Base-by-base conservation (phyloP, 2,329 filamentous ascomycete genomes). In the Samsoniella hepiali region DNA sequence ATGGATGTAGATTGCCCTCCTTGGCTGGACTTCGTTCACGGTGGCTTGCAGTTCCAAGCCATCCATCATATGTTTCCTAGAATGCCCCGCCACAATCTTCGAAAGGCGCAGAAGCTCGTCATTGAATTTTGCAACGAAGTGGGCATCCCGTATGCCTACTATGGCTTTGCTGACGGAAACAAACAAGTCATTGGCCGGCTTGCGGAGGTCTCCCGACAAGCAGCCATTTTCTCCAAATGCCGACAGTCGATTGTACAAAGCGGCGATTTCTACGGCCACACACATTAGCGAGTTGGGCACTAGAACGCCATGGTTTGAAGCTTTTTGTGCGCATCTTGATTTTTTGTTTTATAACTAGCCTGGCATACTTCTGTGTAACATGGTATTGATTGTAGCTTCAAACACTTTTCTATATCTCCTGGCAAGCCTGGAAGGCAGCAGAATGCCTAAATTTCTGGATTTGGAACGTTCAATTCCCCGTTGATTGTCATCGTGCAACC, bases 1-100 rank as follows among this genome's bases (percentile, higher is more conserved):
- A 96, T 97, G 92, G 92, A 96, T 67, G 88, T 96, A 29, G 91
- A 95, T 72, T 96, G 92, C 72, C 91, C 92, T 0, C 81, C 84
- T 13, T 96, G 93, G 92, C 81, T 96, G 13, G 92, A 96, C 72
- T 96, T 93, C 72, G 85, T 96, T 75, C 92, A 96, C 69, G 92
- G 92, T 29, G 93, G 92, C 4, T 79, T 96, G 66, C 93, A 96
- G 74, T 96, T 96, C 75, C 92, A 96, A 75, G 91, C 89, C 8
- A 88, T 96, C 58, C 92, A 96, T 72, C 92, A 96, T 72, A 78
- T 96, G 29, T 96, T 88, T 72, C 92, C 92, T 1, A 85, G 92
- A 11, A 87, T 96, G 66, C 93, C 93, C 10, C 83, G 92, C 49
- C 92, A 96, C 74, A 96, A 96, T 73, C 82, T 96, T 58, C 87